Conservation (phyloP, 2,329 filamentous ascomycete species). For the Xylaria sp. region DNA sequence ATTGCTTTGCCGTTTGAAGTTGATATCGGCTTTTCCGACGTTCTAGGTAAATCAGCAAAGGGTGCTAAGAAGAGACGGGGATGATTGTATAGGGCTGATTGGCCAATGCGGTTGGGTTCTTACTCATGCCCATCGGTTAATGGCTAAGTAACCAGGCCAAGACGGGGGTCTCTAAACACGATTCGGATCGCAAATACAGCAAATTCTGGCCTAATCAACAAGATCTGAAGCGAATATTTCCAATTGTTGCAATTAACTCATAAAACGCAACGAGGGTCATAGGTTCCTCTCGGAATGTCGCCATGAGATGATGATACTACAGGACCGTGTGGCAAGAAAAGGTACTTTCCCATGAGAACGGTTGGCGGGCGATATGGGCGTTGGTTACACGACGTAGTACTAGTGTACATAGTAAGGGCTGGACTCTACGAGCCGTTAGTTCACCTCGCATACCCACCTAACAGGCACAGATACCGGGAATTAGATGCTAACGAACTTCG, state of each 20-base stretch:
- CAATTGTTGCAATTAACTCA: neutral
- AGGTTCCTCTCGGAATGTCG: too few relatives aligned
- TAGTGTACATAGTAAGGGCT: too few relatives aligned
- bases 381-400: neutral
- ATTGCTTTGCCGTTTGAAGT: conserved; percentile 1
- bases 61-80: neutral
- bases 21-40: conserved; percentile 8
- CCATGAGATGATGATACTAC: too few relatives aligned
- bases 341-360: neutral
- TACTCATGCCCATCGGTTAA: conserved; percentile 10
- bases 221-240: neutral
- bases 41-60: neutral
- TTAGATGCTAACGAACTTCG: too few relatives aligned
- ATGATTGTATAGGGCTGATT: conserved; percentile 8
- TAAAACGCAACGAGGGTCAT: neutral
- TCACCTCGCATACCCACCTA: neutral
- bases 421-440: neutral
- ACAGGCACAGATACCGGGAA: neutral
- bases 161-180: neutral
- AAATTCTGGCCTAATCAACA: neutral
- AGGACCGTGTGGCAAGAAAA: too few relatives aligned
- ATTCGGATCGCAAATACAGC: neutral
- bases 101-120: conserved; percentile 8
- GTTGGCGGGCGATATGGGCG: neutral
- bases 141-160: neutral